Conservation (phyloP, 805 yeast species). For the Babjeviella inositovora region DNA sequence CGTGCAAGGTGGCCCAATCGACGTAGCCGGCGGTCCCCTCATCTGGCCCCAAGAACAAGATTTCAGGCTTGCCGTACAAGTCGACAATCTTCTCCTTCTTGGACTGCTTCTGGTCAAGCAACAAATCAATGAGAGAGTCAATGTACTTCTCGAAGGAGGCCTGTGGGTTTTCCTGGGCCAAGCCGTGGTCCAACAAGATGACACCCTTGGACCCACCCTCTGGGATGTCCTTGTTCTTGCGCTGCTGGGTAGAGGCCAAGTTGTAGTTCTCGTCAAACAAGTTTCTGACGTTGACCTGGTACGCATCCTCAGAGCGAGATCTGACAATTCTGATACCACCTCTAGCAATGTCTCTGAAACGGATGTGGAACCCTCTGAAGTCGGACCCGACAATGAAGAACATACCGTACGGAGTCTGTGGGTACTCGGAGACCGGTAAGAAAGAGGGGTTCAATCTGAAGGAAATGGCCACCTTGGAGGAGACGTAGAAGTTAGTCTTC, state of each 20-base stretch:
- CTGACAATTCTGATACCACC: conserved; percentile 96
- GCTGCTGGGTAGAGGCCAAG: conserved; percentile 89
- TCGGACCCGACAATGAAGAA: conserved; percentile 93
- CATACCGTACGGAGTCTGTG: conserved; percentile 88
- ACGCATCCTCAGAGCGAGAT: conserved; percentile 74
- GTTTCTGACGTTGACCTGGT: conserved; percentile 69
- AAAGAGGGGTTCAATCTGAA: conserved; percentile 81
- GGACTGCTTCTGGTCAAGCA: conserved; percentile 60
- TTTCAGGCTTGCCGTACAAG: conserved; percentile 70
- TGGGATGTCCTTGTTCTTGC: conserved; percentile 95
- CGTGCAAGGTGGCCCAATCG: conserved; percentile 96
- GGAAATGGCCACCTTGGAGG: conserved; percentile 89
- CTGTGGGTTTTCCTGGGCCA: conserved; percentile 63
- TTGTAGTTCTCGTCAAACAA: conserved; percentile 94
- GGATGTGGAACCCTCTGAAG: conserved; percentile 92
- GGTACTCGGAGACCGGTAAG: conserved; percentile 76
- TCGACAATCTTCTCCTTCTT: conserved; percentile 77
- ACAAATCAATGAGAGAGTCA: conserved; percentile 77
- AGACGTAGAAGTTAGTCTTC: conserved; percentile 87
- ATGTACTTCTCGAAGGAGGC: conserved; percentile 86
- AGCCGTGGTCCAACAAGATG: conserved; percentile 63
- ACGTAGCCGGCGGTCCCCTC: conserved; percentile 94
- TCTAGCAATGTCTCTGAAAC: conserved; percentile 94
- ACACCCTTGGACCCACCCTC: conserved; percentile 99
- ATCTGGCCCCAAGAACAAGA: conserved; percentile 96